Base-by-base conservation (phyloP, 2,329 filamentous ascomycete genomes). In the Neofusicoccum ribis region DNA sequence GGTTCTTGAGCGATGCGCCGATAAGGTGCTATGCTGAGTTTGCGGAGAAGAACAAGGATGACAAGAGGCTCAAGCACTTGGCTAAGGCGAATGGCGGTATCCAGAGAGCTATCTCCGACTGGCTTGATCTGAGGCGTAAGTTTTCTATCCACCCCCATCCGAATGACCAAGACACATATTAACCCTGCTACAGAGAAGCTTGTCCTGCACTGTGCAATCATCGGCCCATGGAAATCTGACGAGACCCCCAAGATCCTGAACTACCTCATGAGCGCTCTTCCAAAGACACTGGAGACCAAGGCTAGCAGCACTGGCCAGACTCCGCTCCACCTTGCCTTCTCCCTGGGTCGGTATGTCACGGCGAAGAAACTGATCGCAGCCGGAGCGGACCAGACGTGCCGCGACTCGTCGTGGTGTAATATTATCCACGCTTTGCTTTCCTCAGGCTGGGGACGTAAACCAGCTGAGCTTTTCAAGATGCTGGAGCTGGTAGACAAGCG, bases 1-100 rank as follows among this genome's bases (percentile, higher is more conserved):
- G 91, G 86, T 91, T 94, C 74, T 76, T 92, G 64, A 88, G 89
- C 65, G 89, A 91, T 67, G 84, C 86, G 0, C 91, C 92, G 0
- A 78, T 86, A 69, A 83, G 87, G 34, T 81, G 86, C 63, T 95
- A 95, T 71, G 76, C 83, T 31, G 86, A 91, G 51, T 95, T 93
- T 72, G 83, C 88, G 0, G 84, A 87, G 68, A 75, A 80, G 1
- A 85, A 90, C 63, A 82, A 81, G 66, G 81, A 87, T 27, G 88
- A 94, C 67, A 77, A 83, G 60, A 82, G 86, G 44, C 76, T 94
- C 54, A 84, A 86, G 70, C 85, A 86, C 65, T 79, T 95, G 4
- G 83, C 81, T 3, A 79, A 87, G 54, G 81, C 84, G 0, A 80
- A 84, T 14, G 85, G 86, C 2, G 90, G 89, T 0, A 85, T 92